Percentiles rank a stretch among this genome's conserved stretches.
phyloP scores from a whole-genome alignment of 192 early-diverging fungal species.

The Linnemannia zychae region DNA sequence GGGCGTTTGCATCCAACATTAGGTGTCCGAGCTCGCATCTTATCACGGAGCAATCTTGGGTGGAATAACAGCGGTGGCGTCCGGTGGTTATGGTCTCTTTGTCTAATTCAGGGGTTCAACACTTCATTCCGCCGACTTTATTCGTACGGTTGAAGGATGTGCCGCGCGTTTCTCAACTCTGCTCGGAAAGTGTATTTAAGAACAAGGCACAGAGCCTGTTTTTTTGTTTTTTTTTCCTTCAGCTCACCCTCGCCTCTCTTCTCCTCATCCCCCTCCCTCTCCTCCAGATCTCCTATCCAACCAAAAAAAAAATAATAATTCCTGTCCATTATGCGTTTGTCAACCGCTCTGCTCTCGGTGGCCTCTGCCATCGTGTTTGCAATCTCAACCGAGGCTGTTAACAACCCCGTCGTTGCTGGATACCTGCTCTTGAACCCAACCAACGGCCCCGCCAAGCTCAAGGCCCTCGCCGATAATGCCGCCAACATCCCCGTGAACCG shows the following conservation, averaged over 20 bases:
- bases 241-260: neutral
- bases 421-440: conserved; percentile 49
- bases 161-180: too few relatives aligned
- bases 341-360: conserved; percentile 32
- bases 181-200: too few relatives aligned
- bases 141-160: too few relatives aligned
- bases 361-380: conserved; percentile 31
- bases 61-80: neutral
- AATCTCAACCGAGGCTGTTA: conserved; percentile 9
- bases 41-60: conserved; percentile 25
- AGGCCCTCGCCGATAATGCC: conserved; percentile 51
- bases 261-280: neutral
- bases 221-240: neutral
- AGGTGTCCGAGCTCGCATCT: conserved; percentile 4
- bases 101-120: neutral
- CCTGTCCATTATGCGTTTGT: conserved; percentile 30
- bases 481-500: conserved; percentile 48
- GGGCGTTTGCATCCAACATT: neutral
- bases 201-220: neutral
- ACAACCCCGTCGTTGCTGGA: conserved; percentile 33
- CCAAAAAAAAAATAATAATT: neutral
- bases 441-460: conserved; percentile 41
- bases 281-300: neutral
- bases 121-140: too few relatives aligned
- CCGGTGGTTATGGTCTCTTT: neutral